A percentile compares a stretch with the other conserved stretches of the same genome.
phyloP scores from a whole-genome alignment of 768 basidiomycete genomes.

The Xerocomellus chrysenteron region DNA sequence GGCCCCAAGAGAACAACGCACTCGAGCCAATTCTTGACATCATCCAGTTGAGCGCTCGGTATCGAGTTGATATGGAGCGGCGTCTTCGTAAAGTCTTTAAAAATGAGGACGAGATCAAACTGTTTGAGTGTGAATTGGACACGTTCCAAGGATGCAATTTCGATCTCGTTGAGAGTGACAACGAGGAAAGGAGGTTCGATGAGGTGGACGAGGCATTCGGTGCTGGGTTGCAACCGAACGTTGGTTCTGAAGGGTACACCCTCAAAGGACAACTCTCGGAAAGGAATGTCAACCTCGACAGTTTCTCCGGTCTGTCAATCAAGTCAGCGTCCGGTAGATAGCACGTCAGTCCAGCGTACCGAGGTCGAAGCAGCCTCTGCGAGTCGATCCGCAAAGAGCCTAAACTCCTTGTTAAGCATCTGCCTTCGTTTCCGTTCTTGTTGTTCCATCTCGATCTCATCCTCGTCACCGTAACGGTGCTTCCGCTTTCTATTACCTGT shows the following conservation, averaged over 20 bases:
- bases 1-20: slow-evolving; percentile 40
- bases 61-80: slow-evolving; percentile 98
- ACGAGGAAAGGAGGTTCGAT: slow-evolving; percentile 96
- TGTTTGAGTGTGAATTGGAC: slow-evolving; percentile 96
- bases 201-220: slow-evolving; percentile 93
- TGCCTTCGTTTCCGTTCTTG: slow-evolving; percentile 90
- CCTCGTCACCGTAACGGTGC: slow-evolving; percentile 96
- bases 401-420: slow-evolving; percentile 91
- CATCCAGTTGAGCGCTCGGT: slow-evolving; percentile 85
- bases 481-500: slow-evolving; percentile 99
- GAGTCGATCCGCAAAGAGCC: slow-evolving; percentile 88
- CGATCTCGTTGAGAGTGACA: slow-evolving; percentile 90
- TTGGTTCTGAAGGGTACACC: slow-evolving; percentile 96
- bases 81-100: slow-evolving; percentile 91
- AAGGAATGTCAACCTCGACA: slow-evolving; percentile 93
- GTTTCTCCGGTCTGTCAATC: slow-evolving; percentile 66
- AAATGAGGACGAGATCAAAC: slow-evolving; percentile 95
- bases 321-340: not conserved
- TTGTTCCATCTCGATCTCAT: slow-evolving; percentile 98
- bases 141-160: slow-evolving; percentile 94
- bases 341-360: slow-evolving; percentile 44
- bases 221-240: slow-evolving; percentile 92
- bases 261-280: slow-evolving; percentile 94
- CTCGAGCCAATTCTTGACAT: slow-evolving; percentile 99
- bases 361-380: slow-evolving; percentile 78